phyloP scores from a whole-genome alignment of 805 yeast species.

The Nakazawaea sp. region DNA sequence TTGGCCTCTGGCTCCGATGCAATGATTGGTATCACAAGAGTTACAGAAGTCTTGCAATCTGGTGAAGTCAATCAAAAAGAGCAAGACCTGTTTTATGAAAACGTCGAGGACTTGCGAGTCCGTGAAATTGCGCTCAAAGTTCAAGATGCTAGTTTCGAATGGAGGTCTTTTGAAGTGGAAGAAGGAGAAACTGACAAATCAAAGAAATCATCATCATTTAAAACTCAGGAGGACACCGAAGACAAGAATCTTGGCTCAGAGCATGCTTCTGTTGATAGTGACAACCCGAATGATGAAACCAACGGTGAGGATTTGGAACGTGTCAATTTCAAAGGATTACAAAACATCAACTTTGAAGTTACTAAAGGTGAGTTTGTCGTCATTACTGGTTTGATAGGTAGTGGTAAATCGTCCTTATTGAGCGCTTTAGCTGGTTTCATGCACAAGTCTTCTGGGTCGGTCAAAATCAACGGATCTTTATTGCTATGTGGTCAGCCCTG shows the following conservation, averaged over 20 bases:
- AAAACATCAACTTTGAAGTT: slow-evolving; percentile 44
- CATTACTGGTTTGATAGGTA: slow-evolving; percentile 73
- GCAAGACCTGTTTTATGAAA: slow-evolving; percentile 17
- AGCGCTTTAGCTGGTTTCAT: slow-evolving; percentile 61
- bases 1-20: slow-evolving; percentile 66
- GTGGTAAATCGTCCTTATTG: slow-evolving; percentile 65
- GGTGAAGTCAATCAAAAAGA: slow-evolving; percentile 34
- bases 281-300: too few relatives aligned
- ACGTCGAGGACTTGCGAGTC: slow-evolving; percentile 13
- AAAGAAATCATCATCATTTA: slow-evolving; percentile 6
- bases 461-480: slow-evolving; percentile 44
- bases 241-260: background rate
- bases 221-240: background rate
- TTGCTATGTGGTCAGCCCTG: slow-evolving; percentile 47
- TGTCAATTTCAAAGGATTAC: slow-evolving; percentile 34
- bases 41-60: slow-evolving; percentile 44
- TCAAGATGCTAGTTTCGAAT: slow-evolving; percentile 50
- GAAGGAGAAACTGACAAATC: slow-evolving; percentile 14
- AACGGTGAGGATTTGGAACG: slow-evolving; percentile 10
- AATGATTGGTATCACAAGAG: slow-evolving; percentile 48
- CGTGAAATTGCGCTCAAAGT: slow-evolving; percentile 39
- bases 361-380: slow-evolving; percentile 65
- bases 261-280: background rate
- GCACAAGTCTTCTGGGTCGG: slow-evolving; percentile 40
- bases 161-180: slow-evolving; percentile 45